phyloP scores from a whole-genome alignment of 2,329 filamentous ascomycete genomes.

The Colletotrichum lindemuthianum region DNA sequence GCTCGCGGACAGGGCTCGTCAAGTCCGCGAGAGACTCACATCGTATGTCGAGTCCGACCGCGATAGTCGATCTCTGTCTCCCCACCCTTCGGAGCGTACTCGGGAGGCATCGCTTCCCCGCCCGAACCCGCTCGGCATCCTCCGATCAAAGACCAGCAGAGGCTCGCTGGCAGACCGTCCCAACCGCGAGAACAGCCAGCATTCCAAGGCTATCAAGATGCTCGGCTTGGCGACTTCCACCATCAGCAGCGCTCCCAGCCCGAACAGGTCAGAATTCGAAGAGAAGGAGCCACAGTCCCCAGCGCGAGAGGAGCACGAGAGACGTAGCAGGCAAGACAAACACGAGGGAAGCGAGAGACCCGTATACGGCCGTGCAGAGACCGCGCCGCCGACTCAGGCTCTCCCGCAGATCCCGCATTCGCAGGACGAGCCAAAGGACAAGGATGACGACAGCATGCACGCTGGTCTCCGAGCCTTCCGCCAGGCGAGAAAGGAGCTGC shows the following conservation, averaged over 20 bases:
- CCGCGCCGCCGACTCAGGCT: neutral
- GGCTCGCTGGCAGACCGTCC: constrained; percentile 67
- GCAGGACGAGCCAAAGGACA: constrained; percentile 41
- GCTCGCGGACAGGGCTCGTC: constrained; percentile 72
- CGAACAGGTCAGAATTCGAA: constrained; percentile 50
- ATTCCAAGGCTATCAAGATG: constrained; percentile 69
- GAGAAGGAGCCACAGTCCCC: constrained; percentile 44
- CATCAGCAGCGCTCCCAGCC: constrained; percentile 52
- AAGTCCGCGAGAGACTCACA: constrained; percentile 78
- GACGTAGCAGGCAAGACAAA: constrained; percentile 5
- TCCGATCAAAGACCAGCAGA: constrained; percentile 74
- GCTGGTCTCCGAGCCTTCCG: constrained; percentile 66
- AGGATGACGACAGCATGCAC: constrained; percentile 54
- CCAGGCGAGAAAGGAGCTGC: constrained; percentile 66
- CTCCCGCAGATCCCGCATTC: constrained; percentile 18
- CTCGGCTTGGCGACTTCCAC: constrained; percentile 63
- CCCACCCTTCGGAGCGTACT: constrained; percentile 46
- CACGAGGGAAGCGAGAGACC: neutral
- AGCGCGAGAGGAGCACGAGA: constrained; percentile 41
- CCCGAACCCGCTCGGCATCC: constrained; percentile 69
- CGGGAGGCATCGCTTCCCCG: constrained; percentile 48
- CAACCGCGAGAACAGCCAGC: constrained; percentile 54
- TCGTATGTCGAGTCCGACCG: constrained; percentile 72
- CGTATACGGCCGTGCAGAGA: neutral
- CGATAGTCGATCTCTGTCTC: constrained; percentile 54